Evolutionary conservation across 441 rosid species (phyloP).

Genomic region (Arabidopsis hybrid): DNA sequence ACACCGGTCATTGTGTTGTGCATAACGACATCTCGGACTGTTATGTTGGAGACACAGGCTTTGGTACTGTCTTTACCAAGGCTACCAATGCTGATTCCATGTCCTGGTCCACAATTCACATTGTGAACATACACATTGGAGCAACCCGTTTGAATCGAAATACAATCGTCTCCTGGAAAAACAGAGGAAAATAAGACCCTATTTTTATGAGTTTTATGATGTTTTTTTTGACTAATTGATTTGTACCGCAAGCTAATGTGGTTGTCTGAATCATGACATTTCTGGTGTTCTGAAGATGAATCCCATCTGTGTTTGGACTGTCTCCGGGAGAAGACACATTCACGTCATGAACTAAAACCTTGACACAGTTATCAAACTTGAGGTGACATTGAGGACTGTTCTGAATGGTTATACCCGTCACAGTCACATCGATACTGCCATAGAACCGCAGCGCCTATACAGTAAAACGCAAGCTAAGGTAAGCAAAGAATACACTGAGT

Average conservation of each 20-base stretch:
- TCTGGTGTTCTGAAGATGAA: conserved; percentile 92
- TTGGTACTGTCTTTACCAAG: conserved; percentile 81
- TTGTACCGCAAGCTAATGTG: conserved; percentile 81
- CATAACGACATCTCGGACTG: conserved; percentile 79
- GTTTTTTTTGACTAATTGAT: not conserved
- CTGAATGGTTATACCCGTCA: conserved; percentile 83
- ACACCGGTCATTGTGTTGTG: conserved; percentile 94
- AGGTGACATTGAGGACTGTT: conserved; percentile 98
- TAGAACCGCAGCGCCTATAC: conserved; percentile 82
- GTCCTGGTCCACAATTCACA: conserved; percentile 97
- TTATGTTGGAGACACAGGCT: conserved; percentile 96
- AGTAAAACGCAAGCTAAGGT: conserved; percentile 19
- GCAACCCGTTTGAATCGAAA: conserved; percentile 96
- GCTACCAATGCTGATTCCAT: conserved; percentile 98
- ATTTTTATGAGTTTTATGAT: conserved; percentile 11
- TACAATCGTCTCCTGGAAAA: conserved; percentile 88
- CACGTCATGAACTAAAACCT: conserved; percentile 78
- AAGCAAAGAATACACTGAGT: conserved; percentile 11
- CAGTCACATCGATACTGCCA: conserved; percentile 74
- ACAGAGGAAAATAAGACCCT: conserved; percentile 25
- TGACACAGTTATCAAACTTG: conserved; percentile 86
- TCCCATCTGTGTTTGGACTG: conserved; percentile 96
- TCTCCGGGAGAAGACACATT: conserved; percentile 82
- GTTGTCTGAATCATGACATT: conserved; percentile 79
- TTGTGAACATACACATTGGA: conserved; percentile 81